phyloP scores from a whole-genome alignment of 2,329 filamentous ascomycete species.

The Trichoderma pleuroti region DNA sequence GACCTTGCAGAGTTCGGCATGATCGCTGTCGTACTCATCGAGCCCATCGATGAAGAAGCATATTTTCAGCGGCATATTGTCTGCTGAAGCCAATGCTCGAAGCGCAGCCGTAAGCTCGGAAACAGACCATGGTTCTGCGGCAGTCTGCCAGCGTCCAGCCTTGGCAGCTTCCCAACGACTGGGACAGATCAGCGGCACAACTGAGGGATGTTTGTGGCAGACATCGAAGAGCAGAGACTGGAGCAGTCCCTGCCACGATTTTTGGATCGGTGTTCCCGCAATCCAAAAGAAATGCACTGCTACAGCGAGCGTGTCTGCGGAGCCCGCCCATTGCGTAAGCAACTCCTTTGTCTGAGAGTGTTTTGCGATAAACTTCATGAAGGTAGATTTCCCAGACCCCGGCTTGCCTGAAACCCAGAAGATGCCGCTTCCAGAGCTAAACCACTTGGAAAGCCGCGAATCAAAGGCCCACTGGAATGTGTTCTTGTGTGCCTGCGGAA shows the following conservation, averaged over 20 bases:
- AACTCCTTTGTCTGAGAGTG: not conserved
- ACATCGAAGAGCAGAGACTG: constrained; percentile 18
- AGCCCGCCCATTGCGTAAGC: not conserved
- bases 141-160: not conserved
- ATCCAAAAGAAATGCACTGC: constrained; percentile 20
- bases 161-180: not conserved
- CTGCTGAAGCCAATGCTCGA: not conserved
- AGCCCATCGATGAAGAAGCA: constrained; percentile 25
- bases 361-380: not conserved
- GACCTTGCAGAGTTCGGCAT: constrained; percentile 7
- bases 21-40: constrained; percentile 22
- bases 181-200: not conserved
- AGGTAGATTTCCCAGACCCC: not conserved
- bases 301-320: not conserved
- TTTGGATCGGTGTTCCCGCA: constrained; percentile 19
- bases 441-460: not conserved
- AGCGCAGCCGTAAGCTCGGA: constrained; percentile 2
- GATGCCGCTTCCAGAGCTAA: not conserved
- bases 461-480: not conserved
- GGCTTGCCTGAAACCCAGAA: not conserved
- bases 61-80: not conserved
- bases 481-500: not conserved
- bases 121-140: not conserved
- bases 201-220: constrained; percentile 12
- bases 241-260: constrained; percentile 16